Base-by-base conservation (phyloP, 139 green algal genomes). In the Coccomyxa sp. region DNA sequence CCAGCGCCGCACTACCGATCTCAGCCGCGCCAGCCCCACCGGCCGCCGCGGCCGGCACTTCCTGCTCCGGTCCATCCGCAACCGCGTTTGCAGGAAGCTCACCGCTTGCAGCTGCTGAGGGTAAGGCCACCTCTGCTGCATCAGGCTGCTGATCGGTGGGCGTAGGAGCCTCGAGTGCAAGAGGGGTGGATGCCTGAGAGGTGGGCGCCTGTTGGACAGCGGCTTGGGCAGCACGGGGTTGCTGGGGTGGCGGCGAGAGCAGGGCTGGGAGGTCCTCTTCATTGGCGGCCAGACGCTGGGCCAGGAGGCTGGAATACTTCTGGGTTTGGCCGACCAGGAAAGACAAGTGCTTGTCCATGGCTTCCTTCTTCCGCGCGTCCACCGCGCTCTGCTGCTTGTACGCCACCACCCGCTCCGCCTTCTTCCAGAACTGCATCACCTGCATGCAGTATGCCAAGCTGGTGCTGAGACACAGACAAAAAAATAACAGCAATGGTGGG, bases 261-360 rank as follows among this genome's bases (percentile, higher is more conserved):
- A 45, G 57, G 57, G 71, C 28, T 78, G 17, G 71, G 18, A 71
- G 18, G 18, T 71, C 28, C 25, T 78, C n/a, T 3, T 10, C 74
- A 78, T 16, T 16, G 14, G 25, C 87, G 25, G 76, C 75, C n/a
- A 97, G 83, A 66, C 94, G 93, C 81, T 91, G 81, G 14, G 95
- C 95, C 57, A 98, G 88, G 89, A 97, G 91, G 79, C 90, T 92
- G 31, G 89, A 94, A 88, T 97, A 98, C 63, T 92, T 92, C 86
- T 99, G 96, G 0, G 97, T 99, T 90, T 99, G 95, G 0, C 92
- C 94, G 58, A 99, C 86, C 68, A 99, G 92, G 60, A 97, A 95
- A 86, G 98, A 93, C 23, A 99, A 89, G 85, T 98, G 93, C 87
- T 91, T 92, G 87, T 97, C 91, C 84, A 97, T 83, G 17, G 88